phyloP scores from a whole-genome alignment of 2,329 filamentous ascomycete species.

The Mariannaea sp. region DNA sequence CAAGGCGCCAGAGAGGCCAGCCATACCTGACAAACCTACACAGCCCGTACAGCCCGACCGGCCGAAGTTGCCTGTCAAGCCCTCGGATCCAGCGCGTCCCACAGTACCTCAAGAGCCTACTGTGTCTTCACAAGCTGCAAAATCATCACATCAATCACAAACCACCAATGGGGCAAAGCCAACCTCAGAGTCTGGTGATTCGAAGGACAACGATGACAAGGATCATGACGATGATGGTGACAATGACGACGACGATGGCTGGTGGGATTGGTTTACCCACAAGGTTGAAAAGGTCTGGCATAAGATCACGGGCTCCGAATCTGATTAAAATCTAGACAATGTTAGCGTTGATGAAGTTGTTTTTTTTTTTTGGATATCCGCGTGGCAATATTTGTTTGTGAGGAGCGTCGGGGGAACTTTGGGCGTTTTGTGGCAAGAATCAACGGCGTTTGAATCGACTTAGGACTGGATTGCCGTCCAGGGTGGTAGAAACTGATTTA shows the following conservation, averaged over 20 bases:
- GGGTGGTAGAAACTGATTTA: no score
- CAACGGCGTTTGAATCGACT: constrained; percentile 12
- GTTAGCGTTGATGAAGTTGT: neutral
- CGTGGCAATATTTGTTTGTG: constrained; percentile 5
- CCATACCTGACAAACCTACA: constrained; percentile 16
- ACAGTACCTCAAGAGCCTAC: constrained; percentile 13
- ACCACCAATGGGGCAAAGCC: constrained; percentile 25
- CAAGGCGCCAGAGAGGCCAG: constrained; percentile 30
- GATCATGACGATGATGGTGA: constrained; percentile 32
- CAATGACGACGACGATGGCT: constrained; percentile 42
- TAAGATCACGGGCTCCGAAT: constrained; percentile 44
- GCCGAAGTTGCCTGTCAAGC: constrained; percentile 15
- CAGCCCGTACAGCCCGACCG: constrained; percentile 8
- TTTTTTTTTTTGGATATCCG: no score
- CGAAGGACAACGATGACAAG: constrained; percentile 22
- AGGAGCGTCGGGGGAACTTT: constrained; percentile 7
- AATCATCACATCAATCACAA: constrained; percentile 26
- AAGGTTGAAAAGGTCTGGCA: constrained; percentile 54
- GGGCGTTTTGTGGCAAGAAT: constrained; percentile 7
- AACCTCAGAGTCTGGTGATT: constrained; percentile 18
- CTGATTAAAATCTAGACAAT: constrained; percentile 6
- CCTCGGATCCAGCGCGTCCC: constrained; percentile 14
- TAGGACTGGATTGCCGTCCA: constrained; percentile 3
- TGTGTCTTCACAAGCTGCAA: constrained; percentile 27
- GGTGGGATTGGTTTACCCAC: constrained; percentile 59